These are phyloP conservation scores for Priceomyces carsonii DNA, from an alignment of 805 yeast species.

Conservation along the genomic window DNA sequence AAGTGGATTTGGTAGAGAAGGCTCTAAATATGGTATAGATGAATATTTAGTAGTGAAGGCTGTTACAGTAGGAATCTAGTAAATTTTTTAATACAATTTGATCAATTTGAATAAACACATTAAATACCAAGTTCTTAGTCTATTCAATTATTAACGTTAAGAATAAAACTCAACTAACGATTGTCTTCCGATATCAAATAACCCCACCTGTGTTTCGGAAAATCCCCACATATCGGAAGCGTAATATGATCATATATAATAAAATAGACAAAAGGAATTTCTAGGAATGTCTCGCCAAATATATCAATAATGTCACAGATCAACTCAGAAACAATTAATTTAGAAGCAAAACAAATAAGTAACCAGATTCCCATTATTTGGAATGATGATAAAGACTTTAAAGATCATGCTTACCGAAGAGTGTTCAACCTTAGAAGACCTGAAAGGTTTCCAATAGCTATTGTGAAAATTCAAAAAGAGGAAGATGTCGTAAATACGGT, in stretches of 20 bases:
- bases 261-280: too few relatives aligned
- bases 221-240: neutral
- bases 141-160: too few relatives aligned
- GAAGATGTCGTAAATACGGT: constrained; percentile 2
- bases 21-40: constrained; percentile 60
- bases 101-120: neutral
- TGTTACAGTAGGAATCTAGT: constrained; percentile 47
- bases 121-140: neutral
- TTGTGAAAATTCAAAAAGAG: constrained; percentile 1
- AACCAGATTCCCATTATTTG: neutral
- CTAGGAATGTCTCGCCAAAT: neutral
- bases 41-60: constrained; percentile 63
- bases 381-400: neutral
- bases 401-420: neutral
- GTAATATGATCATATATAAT: neutral
- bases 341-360: neutral
- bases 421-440: constrained; percentile 4
- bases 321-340: neutral
- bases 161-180: too few relatives aligned
- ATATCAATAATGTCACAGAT: neutral
- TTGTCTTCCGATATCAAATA: too few relatives aligned
- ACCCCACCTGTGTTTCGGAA: too few relatives aligned
- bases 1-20: constrained; percentile 73
- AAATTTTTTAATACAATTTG: neutral
- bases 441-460: constrained; percentile 2